These are phyloP conservation scores for Candida piceae DNA, from an alignment of 805 yeast genomes.

Conservation along the genomic window DNA sequence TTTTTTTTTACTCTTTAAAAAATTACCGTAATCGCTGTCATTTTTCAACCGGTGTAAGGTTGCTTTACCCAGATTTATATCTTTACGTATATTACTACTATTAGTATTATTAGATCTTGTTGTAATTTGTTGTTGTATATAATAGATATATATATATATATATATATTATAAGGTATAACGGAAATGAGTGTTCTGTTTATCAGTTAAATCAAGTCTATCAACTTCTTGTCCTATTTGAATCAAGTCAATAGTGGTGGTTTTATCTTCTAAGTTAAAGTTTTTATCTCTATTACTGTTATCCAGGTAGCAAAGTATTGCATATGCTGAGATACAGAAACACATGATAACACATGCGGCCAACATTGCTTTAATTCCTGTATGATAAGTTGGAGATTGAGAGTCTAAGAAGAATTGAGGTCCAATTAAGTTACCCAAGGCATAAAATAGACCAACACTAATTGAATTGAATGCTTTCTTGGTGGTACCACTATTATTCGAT, in stretches of 20 bases:
- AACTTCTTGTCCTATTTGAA: conserved; percentile 15
- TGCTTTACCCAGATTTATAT: too few species aligned
- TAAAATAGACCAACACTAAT: conserved; percentile 40
- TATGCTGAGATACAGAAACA: conserved; percentile 13
- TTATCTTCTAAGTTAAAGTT: conserved; percentile 20
- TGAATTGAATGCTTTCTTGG: conserved; percentile 46
- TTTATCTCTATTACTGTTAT: conserved; percentile 45
- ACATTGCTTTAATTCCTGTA: conserved; percentile 50
- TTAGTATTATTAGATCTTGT: too few species aligned
- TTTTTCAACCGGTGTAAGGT: too few species aligned
- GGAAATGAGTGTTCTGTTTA: conserved; percentile 49
- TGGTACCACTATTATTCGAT: conserved; percentile 55
- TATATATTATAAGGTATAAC: conserved; percentile 39
- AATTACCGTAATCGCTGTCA: too few species aligned
- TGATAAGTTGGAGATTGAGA: conserved; percentile 47
- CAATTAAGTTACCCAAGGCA: conserved; percentile 53
- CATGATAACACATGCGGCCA: conserved; percentile 21
- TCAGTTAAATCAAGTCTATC: conserved; percentile 48
- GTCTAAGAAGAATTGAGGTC: conserved; percentile 57
- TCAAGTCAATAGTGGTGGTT: conserved; percentile 9
- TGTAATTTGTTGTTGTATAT: too few species aligned
- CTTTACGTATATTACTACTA: too few species aligned
- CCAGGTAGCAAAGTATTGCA: conserved; percentile 24
- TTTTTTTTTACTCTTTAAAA: too few species aligned
- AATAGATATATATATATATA: too few species aligned